Conservation (phyloP, 2,329 filamentous ascomycete genomes). For the Didymella pinodella region DNA sequence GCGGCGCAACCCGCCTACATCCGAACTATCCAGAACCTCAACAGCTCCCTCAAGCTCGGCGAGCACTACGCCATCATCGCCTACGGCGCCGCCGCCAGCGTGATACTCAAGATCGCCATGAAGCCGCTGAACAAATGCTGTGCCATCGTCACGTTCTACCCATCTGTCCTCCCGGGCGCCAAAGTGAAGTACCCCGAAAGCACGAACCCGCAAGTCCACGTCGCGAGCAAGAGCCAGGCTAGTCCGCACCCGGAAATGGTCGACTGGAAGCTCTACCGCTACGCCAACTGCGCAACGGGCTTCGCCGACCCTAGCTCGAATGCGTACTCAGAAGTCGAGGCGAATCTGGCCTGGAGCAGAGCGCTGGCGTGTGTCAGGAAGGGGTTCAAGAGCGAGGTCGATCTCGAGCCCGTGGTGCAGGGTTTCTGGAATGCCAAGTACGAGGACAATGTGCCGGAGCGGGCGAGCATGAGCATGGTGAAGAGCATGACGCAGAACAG, state of each 20-base stretch:
- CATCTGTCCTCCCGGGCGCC: constrained; percentile 47
- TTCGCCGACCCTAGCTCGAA: constrained; percentile 54
- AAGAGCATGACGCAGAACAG: constrained; percentile 45
- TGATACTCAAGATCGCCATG: constrained; percentile 51
- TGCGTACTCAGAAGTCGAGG: constrained; percentile 52
- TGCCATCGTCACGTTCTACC: constrained; percentile 56
- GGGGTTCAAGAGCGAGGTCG: constrained; percentile 47
- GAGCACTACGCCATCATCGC: constrained; percentile 49
- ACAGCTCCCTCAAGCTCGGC: constrained; percentile 51
- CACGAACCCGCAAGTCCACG: constrained; percentile 51
- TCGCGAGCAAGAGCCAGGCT: constrained; percentile 49
- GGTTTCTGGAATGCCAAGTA: constrained; percentile 49
- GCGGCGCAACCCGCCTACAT: constrained; percentile 42
- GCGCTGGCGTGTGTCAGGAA: constrained; percentile 50
- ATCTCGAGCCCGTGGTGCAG: constrained; percentile 45
- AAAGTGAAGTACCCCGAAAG: constrained; percentile 51
- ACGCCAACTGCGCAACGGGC: constrained; percentile 48
- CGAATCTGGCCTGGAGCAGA: constrained; percentile 54
- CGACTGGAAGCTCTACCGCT: constrained; percentile 52
- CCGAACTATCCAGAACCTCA: constrained; percentile 46
- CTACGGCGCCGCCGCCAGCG: constrained; percentile 53
- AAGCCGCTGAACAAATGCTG: constrained; percentile 53
- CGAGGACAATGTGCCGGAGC: constrained; percentile 41
- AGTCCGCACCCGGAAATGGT: constrained; percentile 44
- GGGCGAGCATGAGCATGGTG: constrained; percentile 41